These are phyloP conservation scores for Phytophthora pini DNA, from an alignment of 352 stramenopile species.

Conservation along the genomic window DNA sequence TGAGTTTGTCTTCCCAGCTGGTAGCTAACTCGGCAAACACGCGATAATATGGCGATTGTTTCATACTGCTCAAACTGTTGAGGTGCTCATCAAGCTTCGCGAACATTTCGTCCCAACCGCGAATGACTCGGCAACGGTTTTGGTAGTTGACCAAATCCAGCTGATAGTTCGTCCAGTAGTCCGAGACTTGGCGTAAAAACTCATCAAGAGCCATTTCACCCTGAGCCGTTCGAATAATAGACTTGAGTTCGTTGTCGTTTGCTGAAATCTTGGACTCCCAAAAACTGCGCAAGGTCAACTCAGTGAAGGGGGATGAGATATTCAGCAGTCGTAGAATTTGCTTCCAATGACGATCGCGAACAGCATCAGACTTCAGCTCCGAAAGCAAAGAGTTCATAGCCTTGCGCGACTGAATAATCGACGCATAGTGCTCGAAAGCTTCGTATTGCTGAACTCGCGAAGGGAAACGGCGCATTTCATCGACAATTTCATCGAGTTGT, in stretches of 20 bases:
- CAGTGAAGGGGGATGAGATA: conserved; percentile 92
- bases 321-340: conserved; percentile 95
- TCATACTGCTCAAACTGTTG: conserved; percentile 98
- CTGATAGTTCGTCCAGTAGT: conserved; percentile 92
- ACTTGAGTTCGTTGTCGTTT: conserved; percentile 95
- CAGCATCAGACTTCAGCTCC: conserved; percentile 98
- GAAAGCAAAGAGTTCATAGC: conserved; percentile 94
- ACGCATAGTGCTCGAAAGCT: conserved; percentile 95
- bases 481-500: conserved; percentile 96
- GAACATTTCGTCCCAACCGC: conserved; percentile 99
- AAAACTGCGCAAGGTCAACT: conserved; percentile 97
- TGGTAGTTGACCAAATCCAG: conserved; percentile 94
- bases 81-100: conserved; percentile 99
- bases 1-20: conserved; percentile 98
- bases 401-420: conserved; percentile 95
- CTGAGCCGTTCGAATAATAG: conserved; percentile 98
- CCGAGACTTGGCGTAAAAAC: conserved; percentile 96
- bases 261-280: conserved; percentile 96
- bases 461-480: conserved; percentile 96
- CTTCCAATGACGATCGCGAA: conserved; percentile 99
- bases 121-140: conserved; percentile 97
- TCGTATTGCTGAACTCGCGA: conserved; percentile 98
- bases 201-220: conserved; percentile 99
- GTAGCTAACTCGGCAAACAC: conserved; percentile 98
- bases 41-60: conserved; percentile 98